Conservation (phyloP, 768 basidiomycete species). For the Russula olivacea region DNA sequence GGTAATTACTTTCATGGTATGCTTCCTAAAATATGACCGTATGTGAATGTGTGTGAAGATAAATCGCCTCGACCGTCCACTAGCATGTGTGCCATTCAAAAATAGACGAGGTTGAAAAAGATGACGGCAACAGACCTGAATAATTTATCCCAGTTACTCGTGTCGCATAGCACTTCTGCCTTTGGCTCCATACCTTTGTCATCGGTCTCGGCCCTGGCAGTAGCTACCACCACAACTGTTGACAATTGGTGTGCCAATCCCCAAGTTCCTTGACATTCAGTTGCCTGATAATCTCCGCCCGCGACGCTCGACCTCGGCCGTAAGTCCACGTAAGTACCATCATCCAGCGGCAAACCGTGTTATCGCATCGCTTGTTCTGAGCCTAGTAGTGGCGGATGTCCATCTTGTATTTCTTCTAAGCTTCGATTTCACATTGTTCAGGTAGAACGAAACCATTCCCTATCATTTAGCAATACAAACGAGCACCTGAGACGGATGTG, state of each 20-base stretch:
- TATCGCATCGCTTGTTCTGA: slow-evolving; percentile 18
- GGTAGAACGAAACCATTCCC: slow-evolving; percentile 5
- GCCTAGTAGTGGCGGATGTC: slow-evolving; percentile 20
- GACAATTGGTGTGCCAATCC: neutral
- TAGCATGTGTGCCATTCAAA: too few species aligned
- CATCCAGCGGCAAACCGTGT: slow-evolving; percentile 1
- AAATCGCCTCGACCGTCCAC: slow-evolving; percentile 12
- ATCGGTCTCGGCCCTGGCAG: neutral
- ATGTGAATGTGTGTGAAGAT: neutral
- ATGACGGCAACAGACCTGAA: slow-evolving; percentile 1
- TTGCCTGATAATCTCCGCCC: slow-evolving; percentile 13
- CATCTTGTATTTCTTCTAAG: slow-evolving; percentile 23
- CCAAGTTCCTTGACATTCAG: slow-evolving; percentile 1
- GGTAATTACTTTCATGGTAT: slow-evolving; percentile 10
- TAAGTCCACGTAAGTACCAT: slow-evolving; percentile 11
- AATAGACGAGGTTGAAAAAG: neutral
- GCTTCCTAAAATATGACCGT: too few species aligned
- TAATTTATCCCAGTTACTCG: slow-evolving; percentile 11
- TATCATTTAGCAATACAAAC: neutral
- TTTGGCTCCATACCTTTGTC: neutral
- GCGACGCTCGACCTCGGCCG: slow-evolving; percentile 13
- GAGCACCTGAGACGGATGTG: neutral
- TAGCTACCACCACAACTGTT: neutral
- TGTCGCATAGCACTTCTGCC: neutral
- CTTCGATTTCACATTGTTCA: slow-evolving; percentile 17